Evolutionary conservation across 176 grass and related monocot genomes (phyloP).

Genomic region (barley (Hordeum vulgare)): DNA sequence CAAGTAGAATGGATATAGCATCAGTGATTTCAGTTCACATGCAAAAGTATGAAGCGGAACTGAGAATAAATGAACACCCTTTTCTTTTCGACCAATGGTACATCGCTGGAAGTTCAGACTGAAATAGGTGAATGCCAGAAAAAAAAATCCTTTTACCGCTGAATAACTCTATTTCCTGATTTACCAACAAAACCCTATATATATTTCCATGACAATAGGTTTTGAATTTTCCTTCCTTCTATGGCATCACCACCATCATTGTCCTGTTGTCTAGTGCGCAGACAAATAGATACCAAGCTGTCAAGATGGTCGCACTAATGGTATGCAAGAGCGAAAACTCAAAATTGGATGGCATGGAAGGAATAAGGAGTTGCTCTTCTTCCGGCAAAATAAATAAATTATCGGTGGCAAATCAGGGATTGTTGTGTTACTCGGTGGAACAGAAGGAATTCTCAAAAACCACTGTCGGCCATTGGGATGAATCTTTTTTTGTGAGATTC

Average conservation of each 20-base stretch:
- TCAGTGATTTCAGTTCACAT: not conserved
- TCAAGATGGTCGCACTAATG: not conserved
- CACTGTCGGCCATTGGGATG: not conserved
- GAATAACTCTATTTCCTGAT: not conserved
- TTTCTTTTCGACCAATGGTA: not conserved
- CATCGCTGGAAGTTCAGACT: not conserved
- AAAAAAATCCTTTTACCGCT: not conserved
- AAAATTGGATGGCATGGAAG: not conserved
- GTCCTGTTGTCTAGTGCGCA: not conserved
- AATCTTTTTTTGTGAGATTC: not conserved
- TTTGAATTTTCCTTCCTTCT: not conserved
- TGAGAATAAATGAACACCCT: not conserved
- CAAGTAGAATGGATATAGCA: not conserved
- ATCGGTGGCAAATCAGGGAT: not conserved
- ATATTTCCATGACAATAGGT: not conserved
- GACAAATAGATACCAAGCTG: not conserved
- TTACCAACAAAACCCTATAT: not conserved
- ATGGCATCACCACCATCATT: not conserved
- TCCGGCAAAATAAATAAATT: not conserved
- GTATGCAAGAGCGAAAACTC: not conserved
- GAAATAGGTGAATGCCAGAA: not conserved
- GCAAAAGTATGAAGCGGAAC: not conserved
- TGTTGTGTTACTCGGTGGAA: not conserved
- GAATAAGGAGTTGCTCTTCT: not conserved
- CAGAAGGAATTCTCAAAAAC: not conserved